phyloP scores from a whole-genome alignment of 208 protist genomes.

The Leptomonas seymouri region DNA sequence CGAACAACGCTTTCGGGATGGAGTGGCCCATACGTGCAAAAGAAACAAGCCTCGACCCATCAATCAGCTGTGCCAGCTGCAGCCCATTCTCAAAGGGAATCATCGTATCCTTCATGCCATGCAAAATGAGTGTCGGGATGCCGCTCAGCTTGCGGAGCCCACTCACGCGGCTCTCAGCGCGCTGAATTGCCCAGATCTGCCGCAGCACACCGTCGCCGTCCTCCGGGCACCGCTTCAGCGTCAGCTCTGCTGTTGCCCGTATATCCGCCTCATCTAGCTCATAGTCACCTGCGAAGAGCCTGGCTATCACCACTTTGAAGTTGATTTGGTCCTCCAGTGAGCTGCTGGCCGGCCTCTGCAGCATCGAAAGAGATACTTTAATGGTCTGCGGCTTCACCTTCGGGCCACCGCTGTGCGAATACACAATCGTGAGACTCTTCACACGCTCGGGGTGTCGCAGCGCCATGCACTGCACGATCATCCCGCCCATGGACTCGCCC shows the following conservation, averaged over 20 bases:
- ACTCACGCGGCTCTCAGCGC: constrained; percentile 44
- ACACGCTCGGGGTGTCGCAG: constrained; percentile 50
- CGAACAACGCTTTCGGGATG: constrained; percentile 37
- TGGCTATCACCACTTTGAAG: constrained; percentile 40
- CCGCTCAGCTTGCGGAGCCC: constrained; percentile 32
- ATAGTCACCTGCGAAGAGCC: constrained; percentile 44
- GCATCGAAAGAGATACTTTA: constrained; percentile 37
- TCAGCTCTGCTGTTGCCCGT: constrained; percentile 7
- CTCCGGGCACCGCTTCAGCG: constrained; percentile 35
- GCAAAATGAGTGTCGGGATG: constrained; percentile 43
- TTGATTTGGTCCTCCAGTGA: constrained; percentile 37
- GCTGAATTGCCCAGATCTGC: constrained; percentile 64
- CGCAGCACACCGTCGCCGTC: constrained; percentile 44
- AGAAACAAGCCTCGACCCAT: constrained; percentile 38
- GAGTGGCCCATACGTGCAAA: constrained; percentile 63
- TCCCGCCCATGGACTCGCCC: constrained; percentile 73
- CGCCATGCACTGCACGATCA: constrained; percentile 81
- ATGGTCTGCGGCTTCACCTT: constrained; percentile 43
- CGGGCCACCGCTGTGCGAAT: constrained; percentile 50
- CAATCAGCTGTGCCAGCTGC: constrained; percentile 47
- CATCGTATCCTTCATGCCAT: constrained; percentile 59
- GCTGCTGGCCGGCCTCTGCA: constrained; percentile 43
- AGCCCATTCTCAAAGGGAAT: constrained; percentile 64
- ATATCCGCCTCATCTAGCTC: constrained; percentile 29
- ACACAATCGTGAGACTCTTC: constrained; percentile 53